Base-by-base conservation (phyloP, 768 basidiomycete genomes). In the Mrakia gelida region DNA sequence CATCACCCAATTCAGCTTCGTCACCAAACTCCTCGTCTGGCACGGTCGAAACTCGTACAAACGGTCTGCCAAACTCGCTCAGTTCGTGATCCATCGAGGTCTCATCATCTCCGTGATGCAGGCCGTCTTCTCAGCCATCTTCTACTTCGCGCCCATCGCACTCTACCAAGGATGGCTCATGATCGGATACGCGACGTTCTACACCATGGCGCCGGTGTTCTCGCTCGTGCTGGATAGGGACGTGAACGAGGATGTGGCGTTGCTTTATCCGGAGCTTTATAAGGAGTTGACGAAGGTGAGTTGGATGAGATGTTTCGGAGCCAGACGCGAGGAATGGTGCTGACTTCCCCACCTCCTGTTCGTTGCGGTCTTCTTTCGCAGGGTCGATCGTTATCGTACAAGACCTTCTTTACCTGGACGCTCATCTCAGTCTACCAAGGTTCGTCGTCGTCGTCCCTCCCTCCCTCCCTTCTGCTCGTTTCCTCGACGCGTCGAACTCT, bases 341-440 rank as follows among this genome's bases (percentile, higher is more conserved):
- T 72, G 71, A 72, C 71, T 61, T 41, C 13, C 34, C 38, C 38
- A 1, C 18, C 8, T 30, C 38, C 32, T 13, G 8, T 59, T 16
- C 32, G 45, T n/a, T n/a, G n/a, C n/a, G n/a, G n/a, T n/a, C n/a
- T n/a, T n/a, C 52, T 41, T 73, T 34, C 26, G 2, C 82, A 96
- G 94, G 96, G 96, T 6, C 93, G 97, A 75, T 91, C 93, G 4
- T 84, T 98, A 72, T 96, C 94, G 21, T 95, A 92, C 87, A 98
- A 97, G 87, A 99, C 97, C 0, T 99, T 99, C 87, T 98, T 98
- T 87, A 89, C 91, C 79, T 99, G 97, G 97, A 85, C 95, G 79
- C 93, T 95, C 90, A 94, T 98, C 83, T 96, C 94, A 82, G 86
- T 98, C 70, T 99, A 98, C 85, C 97, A 99, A 89, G 96, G 95